phyloP scores from a whole-genome alignment of 1,139 yeast genomes.

The Sporopachydermia cereana region DNA sequence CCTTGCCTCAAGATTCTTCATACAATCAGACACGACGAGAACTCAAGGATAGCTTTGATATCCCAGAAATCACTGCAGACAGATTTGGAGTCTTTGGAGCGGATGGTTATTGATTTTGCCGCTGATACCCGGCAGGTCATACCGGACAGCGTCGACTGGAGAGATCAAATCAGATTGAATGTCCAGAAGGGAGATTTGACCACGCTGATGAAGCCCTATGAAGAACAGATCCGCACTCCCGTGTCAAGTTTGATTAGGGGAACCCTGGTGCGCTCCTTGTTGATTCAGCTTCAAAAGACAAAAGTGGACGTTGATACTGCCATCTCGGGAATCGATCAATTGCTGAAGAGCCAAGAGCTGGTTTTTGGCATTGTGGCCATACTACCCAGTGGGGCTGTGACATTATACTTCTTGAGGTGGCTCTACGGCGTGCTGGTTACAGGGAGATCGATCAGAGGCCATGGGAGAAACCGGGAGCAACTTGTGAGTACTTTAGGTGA shows the following conservation, averaged over 20 bases:
- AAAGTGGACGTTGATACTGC: constrained; percentile 93
- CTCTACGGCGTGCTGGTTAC: constrained; percentile 15
- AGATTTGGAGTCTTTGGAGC: constrained; percentile 67
- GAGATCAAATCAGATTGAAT: constrained; percentile 21
- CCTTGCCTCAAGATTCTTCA: constrained; percentile 68
- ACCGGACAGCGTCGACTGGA: constrained; percentile 14
- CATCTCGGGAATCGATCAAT: constrained; percentile 77
- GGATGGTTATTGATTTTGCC: constrained; percentile 78
- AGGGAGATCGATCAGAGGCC: constrained; percentile 27
- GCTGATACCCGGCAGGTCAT: constrained; percentile 27
- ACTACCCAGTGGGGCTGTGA: constrained; percentile 62
- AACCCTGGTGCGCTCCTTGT: constrained; percentile 56
- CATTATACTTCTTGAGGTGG: constrained; percentile 31
- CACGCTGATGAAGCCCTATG: constrained; percentile 69
- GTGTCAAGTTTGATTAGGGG: constrained; percentile 53
- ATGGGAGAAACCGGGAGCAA: constrained; percentile 20
- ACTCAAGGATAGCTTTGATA: constrained; percentile 60
- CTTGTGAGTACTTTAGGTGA: constrained; percentile 43
- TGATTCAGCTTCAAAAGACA: constrained; percentile 87
- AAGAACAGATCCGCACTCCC: constrained; percentile 62
- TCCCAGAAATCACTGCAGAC: constrained; percentile 69
- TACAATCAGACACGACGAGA: constrained; percentile 74
- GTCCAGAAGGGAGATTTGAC: constrained; percentile 63
- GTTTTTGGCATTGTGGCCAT: constrained; percentile 88
- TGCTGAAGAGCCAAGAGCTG: constrained; percentile 81